These are phyloP conservation scores for Trichoderma semiorbis DNA, from an alignment of 2,329 filamentous ascomycete species.

Conservation along the genomic window DNA sequence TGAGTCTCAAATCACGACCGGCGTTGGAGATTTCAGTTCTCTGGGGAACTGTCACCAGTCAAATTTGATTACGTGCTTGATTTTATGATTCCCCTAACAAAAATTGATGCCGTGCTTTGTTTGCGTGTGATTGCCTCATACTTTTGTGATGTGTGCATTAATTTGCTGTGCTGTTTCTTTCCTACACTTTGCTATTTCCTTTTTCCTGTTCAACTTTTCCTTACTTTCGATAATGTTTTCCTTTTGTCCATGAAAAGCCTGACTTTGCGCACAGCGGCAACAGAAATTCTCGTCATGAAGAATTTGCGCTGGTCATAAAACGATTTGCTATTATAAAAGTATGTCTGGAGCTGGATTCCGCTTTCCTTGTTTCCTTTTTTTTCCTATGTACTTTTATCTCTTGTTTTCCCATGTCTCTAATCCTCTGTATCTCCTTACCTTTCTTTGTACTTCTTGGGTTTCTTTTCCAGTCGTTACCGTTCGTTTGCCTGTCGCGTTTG, in stretches of 20 bases:
- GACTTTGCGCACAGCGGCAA: not conserved
- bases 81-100: conserved; percentile 16
- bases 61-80: conserved; percentile 27
- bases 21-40: conserved; percentile 40
- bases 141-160: conserved; percentile 2
- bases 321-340: not conserved
- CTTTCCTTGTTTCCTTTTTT: not conserved
- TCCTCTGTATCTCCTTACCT: not conserved
- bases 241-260: not conserved
- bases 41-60: conserved; percentile 38
- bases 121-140: conserved; percentile 14
- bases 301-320: conserved; percentile 1
- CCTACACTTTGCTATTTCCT: not conserved
- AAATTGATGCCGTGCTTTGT: conserved; percentile 16
- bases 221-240: not conserved
- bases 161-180: not conserved
- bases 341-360: not conserved
- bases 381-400: not conserved
- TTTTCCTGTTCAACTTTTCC: not conserved
- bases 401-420: not conserved
- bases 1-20: conserved; percentile 38
- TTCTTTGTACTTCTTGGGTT: not conserved
- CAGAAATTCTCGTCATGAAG: not conserved
- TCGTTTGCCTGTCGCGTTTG: not conserved
- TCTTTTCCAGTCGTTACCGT: not conserved